Evolutionary conservation across 352 stramenopile species (phyloP).

Genomic region (Saprolegnia diclina): DNA sequence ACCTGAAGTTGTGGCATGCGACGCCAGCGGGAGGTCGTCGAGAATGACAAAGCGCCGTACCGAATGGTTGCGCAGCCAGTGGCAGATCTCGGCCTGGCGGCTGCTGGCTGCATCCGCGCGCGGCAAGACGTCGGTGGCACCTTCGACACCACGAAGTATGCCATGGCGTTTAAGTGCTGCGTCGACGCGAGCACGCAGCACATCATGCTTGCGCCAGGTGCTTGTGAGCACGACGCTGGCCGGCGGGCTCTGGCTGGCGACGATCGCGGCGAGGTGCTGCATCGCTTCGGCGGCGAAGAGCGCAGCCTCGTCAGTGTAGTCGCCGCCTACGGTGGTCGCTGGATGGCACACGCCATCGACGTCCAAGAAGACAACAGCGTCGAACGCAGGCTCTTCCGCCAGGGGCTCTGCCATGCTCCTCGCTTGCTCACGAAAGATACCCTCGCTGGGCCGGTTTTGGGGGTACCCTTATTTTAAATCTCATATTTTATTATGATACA

Average conservation of each 20-base stretch:
- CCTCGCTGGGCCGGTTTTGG: too few species aligned
- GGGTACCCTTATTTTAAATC: too few species aligned
- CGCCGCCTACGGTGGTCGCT: background rate
- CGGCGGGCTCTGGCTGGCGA: background rate
- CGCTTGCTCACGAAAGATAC: too few species aligned
- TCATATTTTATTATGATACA: too few species aligned
- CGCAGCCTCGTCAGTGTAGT: background rate
- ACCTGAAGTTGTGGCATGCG: too few species aligned
- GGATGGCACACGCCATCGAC: background rate
- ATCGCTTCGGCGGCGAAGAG: background rate
- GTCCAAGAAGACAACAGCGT: background rate
- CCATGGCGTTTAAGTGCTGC: background rate
- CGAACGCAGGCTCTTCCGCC: too few species aligned
- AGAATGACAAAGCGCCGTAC: background rate
- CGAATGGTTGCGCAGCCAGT: background rate
- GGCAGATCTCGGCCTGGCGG: background rate
- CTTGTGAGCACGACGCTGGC: background rate
- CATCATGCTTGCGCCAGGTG: background rate
- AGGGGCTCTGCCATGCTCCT: too few species aligned
- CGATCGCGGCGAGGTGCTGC: background rate
- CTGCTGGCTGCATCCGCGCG: too few species aligned
- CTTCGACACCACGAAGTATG: background rate
- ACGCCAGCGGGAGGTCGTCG: background rate
- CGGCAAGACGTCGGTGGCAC: background rate
- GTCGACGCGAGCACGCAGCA: background rate